Base-by-base conservation (phyloP, 2,329 filamentous ascomycete species). In the Colletotrichum tropicale region DNA sequence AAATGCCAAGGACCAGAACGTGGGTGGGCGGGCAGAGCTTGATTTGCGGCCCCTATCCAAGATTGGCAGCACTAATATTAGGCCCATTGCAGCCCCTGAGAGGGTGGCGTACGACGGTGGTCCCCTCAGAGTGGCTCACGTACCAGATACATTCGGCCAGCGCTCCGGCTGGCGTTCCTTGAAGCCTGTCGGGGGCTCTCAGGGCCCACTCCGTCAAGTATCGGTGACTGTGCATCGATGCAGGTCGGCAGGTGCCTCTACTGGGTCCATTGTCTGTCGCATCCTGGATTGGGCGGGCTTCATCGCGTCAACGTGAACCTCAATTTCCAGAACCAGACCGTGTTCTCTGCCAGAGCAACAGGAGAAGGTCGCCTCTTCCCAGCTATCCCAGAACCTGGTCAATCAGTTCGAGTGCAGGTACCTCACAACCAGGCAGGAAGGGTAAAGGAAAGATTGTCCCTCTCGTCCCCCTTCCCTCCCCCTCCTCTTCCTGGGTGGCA, bases 81-180 rank as follows among this genome's bases (percentile, higher is more conserved):
- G 75, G 73, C 75, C 71, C 75, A 76, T 76, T 66, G 38, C 30
- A 75, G 66, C 75, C 75, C 75, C 75, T 77, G 76, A 76, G 70
- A 77, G 36, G 64, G 68, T 74, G 67, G 72, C 68, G 69, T 67
- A 71, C 69, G 32, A 30, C 58, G 56, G 67, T 62, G 67, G 67
- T 36, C 52, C 56, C 56, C 26, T 52, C 66, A 13, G 32, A 55
- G 64, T 66, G 64, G 38, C 38, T 30, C 64, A 24, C 43, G 58
- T 74, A 70, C 66, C 66, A n/a, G 66, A 43, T 74, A 74, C 71
- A 65, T 58, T 66, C 66, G 58, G 71, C 32, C 43, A 56, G 71
- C 56, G 32, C 71, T 74, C 30, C 56, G 58, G 71, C 66, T 18
- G 36, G 36, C 36, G 16, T 1, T 16, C 18, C 36, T 18, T 38